Evolutionary conservation across 108 stramenopile genomes (phyloP).

Genomic region (Cyclotella atomus): DNA sequence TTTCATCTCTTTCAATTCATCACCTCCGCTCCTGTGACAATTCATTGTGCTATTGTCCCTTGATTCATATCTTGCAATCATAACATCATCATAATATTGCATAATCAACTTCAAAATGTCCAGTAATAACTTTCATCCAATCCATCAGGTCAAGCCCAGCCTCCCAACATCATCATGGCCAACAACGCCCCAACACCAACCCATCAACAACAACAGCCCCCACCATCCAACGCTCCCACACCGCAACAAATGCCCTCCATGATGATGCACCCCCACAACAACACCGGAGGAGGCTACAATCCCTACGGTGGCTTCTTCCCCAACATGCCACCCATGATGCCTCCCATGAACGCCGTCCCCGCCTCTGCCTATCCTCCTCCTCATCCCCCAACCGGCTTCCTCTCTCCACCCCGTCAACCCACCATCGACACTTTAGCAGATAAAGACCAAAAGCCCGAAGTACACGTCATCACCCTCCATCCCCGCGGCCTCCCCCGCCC

Average conservation of each 20-base stretch:
- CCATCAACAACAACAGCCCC: background rate
- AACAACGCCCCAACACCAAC: background rate
- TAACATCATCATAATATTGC: background rate
- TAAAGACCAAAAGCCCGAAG: background rate
- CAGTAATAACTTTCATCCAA: background rate
- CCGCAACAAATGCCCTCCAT: conserved; percentile 6
- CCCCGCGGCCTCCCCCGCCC: conserved; percentile 80
- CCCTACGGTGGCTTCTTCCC: background rate
- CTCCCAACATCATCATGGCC: background rate
- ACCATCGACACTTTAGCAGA: background rate
- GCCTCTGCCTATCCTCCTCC: too few species aligned
- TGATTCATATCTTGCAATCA: background rate
- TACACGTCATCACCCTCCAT: conserved; percentile 35
- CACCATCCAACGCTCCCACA: background rate
- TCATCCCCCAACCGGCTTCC: too few species aligned
- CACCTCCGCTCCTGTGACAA: too few species aligned
- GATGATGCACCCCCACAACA: background rate
- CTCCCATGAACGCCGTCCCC: background rate
- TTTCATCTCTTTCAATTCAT: background rate
- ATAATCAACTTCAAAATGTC: background rate
- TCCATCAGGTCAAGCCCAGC: background rate
- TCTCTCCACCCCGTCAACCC: background rate
- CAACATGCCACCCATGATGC: background rate
- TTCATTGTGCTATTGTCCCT: too few species aligned
- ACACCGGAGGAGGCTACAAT: background rate